These are phyloP conservation scores for Ceratocystis huliohia DNA, from an alignment of 2,329 filamentous ascomycete species.

Conservation along the genomic window DNA sequence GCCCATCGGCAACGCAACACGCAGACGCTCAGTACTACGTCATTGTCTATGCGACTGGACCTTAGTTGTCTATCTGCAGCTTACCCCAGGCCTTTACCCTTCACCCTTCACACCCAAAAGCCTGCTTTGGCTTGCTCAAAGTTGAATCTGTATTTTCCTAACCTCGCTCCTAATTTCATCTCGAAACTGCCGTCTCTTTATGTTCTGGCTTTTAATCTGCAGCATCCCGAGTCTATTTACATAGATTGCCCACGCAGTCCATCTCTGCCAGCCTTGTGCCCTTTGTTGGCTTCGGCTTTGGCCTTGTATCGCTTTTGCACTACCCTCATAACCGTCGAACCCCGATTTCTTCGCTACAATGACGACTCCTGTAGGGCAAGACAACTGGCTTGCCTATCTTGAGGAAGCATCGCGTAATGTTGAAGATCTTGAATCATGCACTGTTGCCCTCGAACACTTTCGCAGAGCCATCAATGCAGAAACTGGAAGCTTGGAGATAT, in stretches of 20 bases:
- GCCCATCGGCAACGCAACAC: not conserved
- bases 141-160: not conserved
- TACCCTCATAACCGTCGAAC: not conserved
- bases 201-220: not conserved
- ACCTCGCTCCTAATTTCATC: not conserved
- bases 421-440: slow-evolving; percentile 50
- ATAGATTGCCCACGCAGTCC: not conserved
- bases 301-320: not conserved
- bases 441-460: slow-evolving; percentile 59
- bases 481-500: slow-evolving; percentile 59
- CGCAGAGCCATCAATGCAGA: slow-evolving; percentile 58
- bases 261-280: slow-evolving; percentile 2
- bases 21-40: not conserved
- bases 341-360: not conserved
- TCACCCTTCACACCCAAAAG: not conserved
- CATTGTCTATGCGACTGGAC: slow-evolving; percentile 6
- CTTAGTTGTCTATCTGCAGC: not conserved
- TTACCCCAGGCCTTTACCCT: not conserved
- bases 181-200: not conserved
- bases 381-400: slow-evolving; percentile 64
- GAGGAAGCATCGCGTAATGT: slow-evolving; percentile 55
- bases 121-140: not conserved
- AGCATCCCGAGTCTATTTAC: not conserved
- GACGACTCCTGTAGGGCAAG: slow-evolving; percentile 53
- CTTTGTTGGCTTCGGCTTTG: slow-evolving; percentile 2